Percentiles rank a stretch among this genome's conserved stretches.
These are phyloP conservation scores for Rutstroemia sp. DNA, from an alignment of 2,329 filamentous ascomycete species.

Conservation along the genomic window DNA sequence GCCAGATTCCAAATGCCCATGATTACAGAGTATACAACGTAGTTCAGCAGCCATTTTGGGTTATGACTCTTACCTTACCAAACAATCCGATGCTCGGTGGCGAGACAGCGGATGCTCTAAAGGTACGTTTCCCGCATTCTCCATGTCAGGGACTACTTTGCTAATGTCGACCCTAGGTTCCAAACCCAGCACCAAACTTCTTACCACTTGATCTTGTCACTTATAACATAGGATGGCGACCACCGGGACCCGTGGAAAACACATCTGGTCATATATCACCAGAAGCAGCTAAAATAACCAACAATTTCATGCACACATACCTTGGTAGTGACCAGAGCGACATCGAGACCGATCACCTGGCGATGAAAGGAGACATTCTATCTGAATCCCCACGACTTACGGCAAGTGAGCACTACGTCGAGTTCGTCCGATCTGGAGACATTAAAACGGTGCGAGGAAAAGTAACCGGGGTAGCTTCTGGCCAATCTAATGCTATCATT, in stretches of 20 bases:
- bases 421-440: conserved; percentile 62
- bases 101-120: conserved; percentile 17
- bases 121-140: conserved; percentile 7
- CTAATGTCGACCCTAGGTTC: conserved; percentile 29
- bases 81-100: conserved; percentile 19
- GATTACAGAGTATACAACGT: conserved; percentile 61
- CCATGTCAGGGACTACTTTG: background rate
- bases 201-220: conserved; percentile 66
- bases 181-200: conserved; percentile 49
- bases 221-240: conserved; percentile 61
- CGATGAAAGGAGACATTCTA: conserved; percentile 15
- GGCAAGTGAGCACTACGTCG: conserved; percentile 64
- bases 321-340: conserved; percentile 49
- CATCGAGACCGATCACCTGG: conserved; percentile 33
- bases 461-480: conserved; percentile 6
- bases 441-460: conserved; percentile 38
- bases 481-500: conserved; percentile 10
- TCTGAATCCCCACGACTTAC: conserved; percentile 56
- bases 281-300: conserved; percentile 46
- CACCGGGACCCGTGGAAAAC: conserved; percentile 50
- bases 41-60: conserved; percentile 63
- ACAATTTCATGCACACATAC: conserved; percentile 42
- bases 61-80: conserved; percentile 49
- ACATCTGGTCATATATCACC: conserved; percentile 56
- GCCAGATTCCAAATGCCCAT: conserved; percentile 37